These are phyloP conservation scores for Wilcoxina mikolae DNA, from an alignment of 495 filamentous ascomycete species.

Conservation along the genomic window DNA sequence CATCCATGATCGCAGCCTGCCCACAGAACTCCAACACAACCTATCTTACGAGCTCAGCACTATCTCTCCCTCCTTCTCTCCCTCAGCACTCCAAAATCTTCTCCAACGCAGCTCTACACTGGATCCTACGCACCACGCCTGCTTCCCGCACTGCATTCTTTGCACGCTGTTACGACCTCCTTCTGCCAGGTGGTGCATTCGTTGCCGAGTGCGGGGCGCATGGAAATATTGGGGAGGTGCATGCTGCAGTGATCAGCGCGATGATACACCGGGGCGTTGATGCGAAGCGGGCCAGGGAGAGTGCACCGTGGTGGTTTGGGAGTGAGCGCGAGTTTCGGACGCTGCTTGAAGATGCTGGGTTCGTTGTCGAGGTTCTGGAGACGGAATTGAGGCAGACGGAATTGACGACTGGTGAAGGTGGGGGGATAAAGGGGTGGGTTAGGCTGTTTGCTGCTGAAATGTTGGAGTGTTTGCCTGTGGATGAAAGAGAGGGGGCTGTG, in stretches of 20 bases:
- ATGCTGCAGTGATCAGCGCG: conserved; percentile 40
- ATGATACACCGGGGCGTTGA: conserved; percentile 41
- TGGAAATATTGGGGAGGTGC: conserved; percentile 55
- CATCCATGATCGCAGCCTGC: conserved; percentile 48
- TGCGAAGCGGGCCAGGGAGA: conserved; percentile 34
- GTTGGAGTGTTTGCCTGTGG: conserved; percentile 38
- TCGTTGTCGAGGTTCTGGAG: conserved; percentile 46
- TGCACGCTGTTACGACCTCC: conserved; percentile 33
- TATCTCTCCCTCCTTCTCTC: background rate
- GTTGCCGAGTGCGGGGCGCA: conserved; percentile 61
- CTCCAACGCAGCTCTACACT: conserved; percentile 68
- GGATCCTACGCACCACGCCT: conserved; percentile 44
- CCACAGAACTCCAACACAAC: conserved; percentile 28
- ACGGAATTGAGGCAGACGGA: conserved; percentile 50
- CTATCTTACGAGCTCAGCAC: conserved; percentile 34
- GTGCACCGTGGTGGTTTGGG: conserved; percentile 61
- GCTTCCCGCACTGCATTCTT: conserved; percentile 33
- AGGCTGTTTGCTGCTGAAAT: conserved; percentile 41
- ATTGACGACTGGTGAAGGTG: conserved; percentile 44
- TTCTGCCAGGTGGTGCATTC: conserved; percentile 45
- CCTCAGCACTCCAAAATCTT: conserved; percentile 47
- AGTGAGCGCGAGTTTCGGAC: conserved; percentile 37
- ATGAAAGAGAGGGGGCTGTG: conserved; percentile 40
- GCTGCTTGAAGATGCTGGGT: conserved; percentile 43
- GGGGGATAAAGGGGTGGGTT: conserved; percentile 59